Conservation (phyloP, 305 asterid genomes). For the Solanum chacoense region DNA sequence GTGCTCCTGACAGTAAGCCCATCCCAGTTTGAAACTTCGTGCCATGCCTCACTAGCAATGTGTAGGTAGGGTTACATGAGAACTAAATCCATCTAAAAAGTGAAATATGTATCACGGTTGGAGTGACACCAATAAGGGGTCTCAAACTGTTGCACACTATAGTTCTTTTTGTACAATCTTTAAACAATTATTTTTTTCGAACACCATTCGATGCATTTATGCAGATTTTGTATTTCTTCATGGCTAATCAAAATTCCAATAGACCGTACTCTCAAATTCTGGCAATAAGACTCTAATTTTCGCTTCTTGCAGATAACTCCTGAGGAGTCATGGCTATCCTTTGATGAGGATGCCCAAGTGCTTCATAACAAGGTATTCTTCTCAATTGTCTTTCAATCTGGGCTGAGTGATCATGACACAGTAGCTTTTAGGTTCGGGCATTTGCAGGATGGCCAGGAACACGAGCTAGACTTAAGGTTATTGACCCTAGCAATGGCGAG, state of each 20-base stretch:
- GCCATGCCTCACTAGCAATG: background rate
- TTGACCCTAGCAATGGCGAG: slow-evolving; percentile 32
- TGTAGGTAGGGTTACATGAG: background rate
- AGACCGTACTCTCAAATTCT: background rate
- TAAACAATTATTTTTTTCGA: background rate
- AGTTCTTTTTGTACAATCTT: background rate
- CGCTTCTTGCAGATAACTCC: slow-evolving; percentile 49
- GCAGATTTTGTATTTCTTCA: background rate
- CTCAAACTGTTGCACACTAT: background rate
- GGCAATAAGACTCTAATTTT: background rate
- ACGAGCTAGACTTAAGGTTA: slow-evolving; percentile 49
- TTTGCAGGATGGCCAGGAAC: slow-evolving; percentile 99
- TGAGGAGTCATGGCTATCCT: slow-evolving; percentile 78
- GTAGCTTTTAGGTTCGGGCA: slow-evolving; percentile 80
- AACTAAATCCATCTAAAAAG: background rate
- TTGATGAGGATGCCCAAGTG: slow-evolving; percentile 52
- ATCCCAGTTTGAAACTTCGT: background rate
- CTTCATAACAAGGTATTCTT: slow-evolving; percentile 80
- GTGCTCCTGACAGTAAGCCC: background rate
- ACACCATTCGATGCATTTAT: background rate
- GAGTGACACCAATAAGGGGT: background rate
- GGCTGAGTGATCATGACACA: slow-evolving; percentile 26
- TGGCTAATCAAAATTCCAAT: background rate
- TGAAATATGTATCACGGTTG: background rate
- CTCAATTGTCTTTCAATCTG: slow-evolving; percentile 5